Conservation (phyloP, 1,284 basidiomycete genomes). For the Puccinia coronata region DNA sequence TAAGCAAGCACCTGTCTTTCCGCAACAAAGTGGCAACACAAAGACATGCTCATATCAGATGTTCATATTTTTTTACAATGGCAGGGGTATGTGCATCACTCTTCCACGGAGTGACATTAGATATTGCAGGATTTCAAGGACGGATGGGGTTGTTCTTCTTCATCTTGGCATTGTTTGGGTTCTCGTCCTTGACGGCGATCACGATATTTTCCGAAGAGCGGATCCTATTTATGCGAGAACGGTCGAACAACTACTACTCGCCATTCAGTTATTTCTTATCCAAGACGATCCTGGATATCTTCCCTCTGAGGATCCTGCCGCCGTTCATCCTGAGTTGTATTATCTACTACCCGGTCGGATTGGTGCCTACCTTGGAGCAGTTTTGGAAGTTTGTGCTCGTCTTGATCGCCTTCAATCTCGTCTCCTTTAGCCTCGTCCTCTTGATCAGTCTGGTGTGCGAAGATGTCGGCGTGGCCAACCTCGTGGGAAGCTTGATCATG, state of each 20-base stretch:
- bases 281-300: slow-evolving; percentile 93
- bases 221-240: slow-evolving; percentile 91
- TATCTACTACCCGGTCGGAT: slow-evolving; percentile 86
- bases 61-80: slow-evolving; percentile 65
- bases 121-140: slow-evolving; percentile 93
- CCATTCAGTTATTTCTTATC: slow-evolving; percentile 93
- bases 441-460: slow-evolving; percentile 84
- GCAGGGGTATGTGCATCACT: slow-evolving; percentile 51
- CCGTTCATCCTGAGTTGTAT: slow-evolving; percentile 92
- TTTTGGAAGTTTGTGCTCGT: slow-evolving; percentile 99
- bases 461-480: slow-evolving; percentile 81
- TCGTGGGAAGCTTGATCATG: slow-evolving; percentile 93
- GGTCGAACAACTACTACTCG: slow-evolving; percentile 94
- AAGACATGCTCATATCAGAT: slow-evolving; percentile 7
- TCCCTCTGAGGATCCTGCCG: slow-evolving; percentile 88
- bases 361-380: slow-evolving; percentile 79
- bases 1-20: slow-evolving; percentile 63
- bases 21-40: slow-evolving; percentile 22
- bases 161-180: slow-evolving; percentile 88
- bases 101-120: slow-evolving; percentile 58
- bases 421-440: slow-evolving; percentile 85
- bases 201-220: slow-evolving; percentile 91
- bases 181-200: slow-evolving; percentile 88
- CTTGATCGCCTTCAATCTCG: slow-evolving; percentile 90
- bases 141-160: slow-evolving; percentile 89